Percentiles rank a stretch among this genome's conserved stretches.
These are phyloP conservation scores for Lentinula sp. DNA, from an alignment of 768 basidiomycete species.

Conservation along the genomic window DNA sequence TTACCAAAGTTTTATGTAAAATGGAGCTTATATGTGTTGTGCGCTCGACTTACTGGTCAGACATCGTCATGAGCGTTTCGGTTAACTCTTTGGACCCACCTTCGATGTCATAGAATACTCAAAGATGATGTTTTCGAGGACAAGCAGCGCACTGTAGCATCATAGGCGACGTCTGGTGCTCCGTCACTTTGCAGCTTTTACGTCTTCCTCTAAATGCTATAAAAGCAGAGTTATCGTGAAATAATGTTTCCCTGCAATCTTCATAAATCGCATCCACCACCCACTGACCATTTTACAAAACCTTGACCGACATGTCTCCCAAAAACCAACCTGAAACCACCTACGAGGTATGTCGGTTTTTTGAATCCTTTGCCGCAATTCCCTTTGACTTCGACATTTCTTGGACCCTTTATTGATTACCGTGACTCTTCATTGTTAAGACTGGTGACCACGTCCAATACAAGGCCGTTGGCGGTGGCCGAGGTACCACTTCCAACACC, in stretches of 20 bases:
- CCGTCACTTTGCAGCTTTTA: neutral
- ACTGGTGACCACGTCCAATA: constrained; percentile 6
- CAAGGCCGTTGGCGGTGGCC: constrained; percentile 2
- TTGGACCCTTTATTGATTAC: neutral
- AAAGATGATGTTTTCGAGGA: neutral
- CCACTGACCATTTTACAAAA: neutral
- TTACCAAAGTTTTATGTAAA: neutral
- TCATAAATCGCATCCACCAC: neutral
- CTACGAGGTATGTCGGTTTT: neutral
- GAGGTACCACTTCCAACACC: neutral
- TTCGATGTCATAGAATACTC: neutral
- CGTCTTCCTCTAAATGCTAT: neutral
- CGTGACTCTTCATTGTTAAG: neutral
- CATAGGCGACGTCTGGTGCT: neutral
- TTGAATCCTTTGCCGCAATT: no score
- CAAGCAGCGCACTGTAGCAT: neutral
- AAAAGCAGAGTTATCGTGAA: neutral
- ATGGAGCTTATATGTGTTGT: neutral
- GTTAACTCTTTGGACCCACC: neutral
- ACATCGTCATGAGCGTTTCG: neutral
- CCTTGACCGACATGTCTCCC: neutral
- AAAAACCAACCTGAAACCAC: neutral
- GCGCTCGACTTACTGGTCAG: neutral
- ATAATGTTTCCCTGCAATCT: no score
- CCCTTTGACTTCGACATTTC: no score